Conservation (phyloP, 148 eudicot species). For the Camellia sinensis region DNA sequence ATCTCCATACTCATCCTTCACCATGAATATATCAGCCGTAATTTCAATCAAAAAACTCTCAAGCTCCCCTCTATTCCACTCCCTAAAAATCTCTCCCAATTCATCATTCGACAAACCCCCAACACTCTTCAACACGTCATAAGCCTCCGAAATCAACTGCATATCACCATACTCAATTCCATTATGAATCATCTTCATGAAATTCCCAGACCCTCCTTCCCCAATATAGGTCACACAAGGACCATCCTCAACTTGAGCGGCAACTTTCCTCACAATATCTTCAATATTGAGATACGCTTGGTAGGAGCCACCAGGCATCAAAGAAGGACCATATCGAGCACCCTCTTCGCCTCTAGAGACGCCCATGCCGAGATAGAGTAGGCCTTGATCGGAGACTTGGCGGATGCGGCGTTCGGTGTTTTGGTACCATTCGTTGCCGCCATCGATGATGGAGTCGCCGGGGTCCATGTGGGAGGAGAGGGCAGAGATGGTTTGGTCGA, state of each 20-base stretch:
- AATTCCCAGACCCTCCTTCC: slow-evolving; percentile 76
- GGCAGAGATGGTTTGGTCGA: slow-evolving; percentile 67
- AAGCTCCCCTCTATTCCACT: slow-evolving; percentile 76
- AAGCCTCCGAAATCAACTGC: slow-evolving; percentile 84
- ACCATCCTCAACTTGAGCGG: slow-evolving; percentile 83
- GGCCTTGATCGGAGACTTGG: slow-evolving; percentile 37
- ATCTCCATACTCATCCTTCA: slow-evolving; percentile 49
- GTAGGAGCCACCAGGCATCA: slow-evolving; percentile 78
- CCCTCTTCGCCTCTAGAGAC: slow-evolving; percentile 90
- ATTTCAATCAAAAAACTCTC: slow-evolving; percentile 86
- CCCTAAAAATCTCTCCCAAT: slow-evolving; percentile 57
- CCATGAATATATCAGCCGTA: slow-evolving; percentile 73
- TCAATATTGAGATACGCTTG: slow-evolving; percentile 54
- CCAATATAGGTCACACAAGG: slow-evolving; percentile 92
- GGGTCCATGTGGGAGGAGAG: slow-evolving; percentile 52
- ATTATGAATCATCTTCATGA: slow-evolving; percentile 85
- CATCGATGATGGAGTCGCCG: slow-evolving; percentile 80
- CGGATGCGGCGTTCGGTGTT: slow-evolving; percentile 64
- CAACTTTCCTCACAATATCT: slow-evolving; percentile 51
- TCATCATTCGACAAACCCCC: slow-evolving; percentile 66
- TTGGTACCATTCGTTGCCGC: slow-evolving; percentile 85
- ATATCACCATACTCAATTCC: slow-evolving; percentile 91
- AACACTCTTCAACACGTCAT: slow-evolving; percentile 63
- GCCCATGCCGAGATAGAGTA: slow-evolving; percentile 76
- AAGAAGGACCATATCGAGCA: slow-evolving; percentile 60